Conservation (phyloP, 139 green algal genomes). For the Yamagishiella unicocca region DNA sequence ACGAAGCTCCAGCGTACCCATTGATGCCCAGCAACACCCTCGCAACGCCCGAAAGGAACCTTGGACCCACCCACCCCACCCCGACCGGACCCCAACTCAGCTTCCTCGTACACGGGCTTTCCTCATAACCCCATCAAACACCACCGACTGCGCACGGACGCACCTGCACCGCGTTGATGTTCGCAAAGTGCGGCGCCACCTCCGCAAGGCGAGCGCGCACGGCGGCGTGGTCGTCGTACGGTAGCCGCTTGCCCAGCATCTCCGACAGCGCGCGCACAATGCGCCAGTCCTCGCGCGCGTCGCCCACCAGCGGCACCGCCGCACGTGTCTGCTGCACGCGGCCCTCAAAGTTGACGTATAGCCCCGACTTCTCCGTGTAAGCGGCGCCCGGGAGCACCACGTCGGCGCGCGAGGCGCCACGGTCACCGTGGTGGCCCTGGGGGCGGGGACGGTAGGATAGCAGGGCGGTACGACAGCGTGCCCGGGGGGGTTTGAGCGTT, state of each 20-base stretch:
- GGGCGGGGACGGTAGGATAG: not conserved
- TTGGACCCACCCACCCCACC: too few species aligned
- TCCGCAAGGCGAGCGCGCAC: constrained; percentile 84
- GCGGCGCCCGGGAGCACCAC: constrained; percentile 94
- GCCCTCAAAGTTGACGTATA: constrained; percentile 95
- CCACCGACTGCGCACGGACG: too few species aligned
- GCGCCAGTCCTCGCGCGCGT: constrained; percentile 96
- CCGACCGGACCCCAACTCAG: too few species aligned
- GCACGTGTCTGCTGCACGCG: constrained; percentile 91
- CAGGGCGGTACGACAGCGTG: too few species aligned
- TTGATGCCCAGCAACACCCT: too few species aligned
- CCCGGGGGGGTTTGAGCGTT: too few species aligned
- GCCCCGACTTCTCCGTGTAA: constrained; percentile 91
- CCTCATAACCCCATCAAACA: too few species aligned
- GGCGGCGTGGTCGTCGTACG: constrained; percentile 86
- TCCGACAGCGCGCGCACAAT: constrained; percentile 71
- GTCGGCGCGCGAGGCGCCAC: constrained; percentile 89
- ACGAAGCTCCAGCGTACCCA: too few species aligned
- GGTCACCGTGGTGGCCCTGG: constrained; percentile 95
- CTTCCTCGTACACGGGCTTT: too few species aligned
- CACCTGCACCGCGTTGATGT: constrained; percentile 75
- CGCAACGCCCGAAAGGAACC: too few species aligned
- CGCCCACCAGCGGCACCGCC: constrained; percentile 78
- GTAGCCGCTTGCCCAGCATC: constrained; percentile 79
- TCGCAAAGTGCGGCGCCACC: constrained; percentile 85